Evolutionary conservation across 192 early-diverging fungal species (phyloP).

Genomic region (Linderina pennispora): DNA sequence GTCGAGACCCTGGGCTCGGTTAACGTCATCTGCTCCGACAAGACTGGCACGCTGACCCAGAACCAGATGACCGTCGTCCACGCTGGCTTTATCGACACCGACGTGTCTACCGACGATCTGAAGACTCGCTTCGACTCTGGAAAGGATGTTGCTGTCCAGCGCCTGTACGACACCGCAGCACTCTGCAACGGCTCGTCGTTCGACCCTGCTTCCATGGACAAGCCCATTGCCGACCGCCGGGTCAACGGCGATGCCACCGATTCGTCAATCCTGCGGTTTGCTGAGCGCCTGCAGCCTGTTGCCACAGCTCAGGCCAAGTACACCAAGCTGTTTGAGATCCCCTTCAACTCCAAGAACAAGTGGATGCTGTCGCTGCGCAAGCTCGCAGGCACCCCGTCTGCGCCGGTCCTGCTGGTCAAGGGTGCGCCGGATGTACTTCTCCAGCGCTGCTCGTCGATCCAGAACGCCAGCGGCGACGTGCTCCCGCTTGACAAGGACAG

Average conservation of each 20-base stretch:
- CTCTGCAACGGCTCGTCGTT: constrained; percentile 64
- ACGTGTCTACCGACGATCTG: too few species aligned
- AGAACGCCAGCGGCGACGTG: constrained; percentile 31
- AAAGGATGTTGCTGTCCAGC: not conserved
- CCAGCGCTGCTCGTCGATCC: constrained; percentile 30
- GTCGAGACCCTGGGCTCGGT: constrained; percentile 79
- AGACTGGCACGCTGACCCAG: constrained; percentile 87
- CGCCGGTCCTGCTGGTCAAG: constrained; percentile 50
- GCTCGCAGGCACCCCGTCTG: not conserved
- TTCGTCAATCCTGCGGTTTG: constrained; percentile 61
- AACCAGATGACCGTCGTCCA: too few species aligned
- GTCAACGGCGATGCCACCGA: constrained; percentile 73
- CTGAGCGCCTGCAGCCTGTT: constrained; percentile 2
- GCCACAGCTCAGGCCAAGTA: constrained; percentile 2
- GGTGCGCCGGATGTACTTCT: constrained; percentile 69
- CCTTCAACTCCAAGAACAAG: constrained; percentile 70
- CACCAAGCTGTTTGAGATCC: constrained; percentile 27
- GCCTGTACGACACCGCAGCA: constrained; percentile 17
- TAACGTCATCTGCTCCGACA: constrained; percentile 59
- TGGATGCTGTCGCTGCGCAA: constrained; percentile 48
- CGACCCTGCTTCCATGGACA: constrained; percentile 35
- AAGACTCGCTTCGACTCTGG: not conserved
- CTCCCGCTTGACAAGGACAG: constrained; percentile 25
- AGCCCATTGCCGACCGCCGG: constrained; percentile 31
- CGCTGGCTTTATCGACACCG: too few species aligned